Conservation (phyloP, 495 filamentous ascomycete species). For the Trichoderma orchidacearum region DNA sequence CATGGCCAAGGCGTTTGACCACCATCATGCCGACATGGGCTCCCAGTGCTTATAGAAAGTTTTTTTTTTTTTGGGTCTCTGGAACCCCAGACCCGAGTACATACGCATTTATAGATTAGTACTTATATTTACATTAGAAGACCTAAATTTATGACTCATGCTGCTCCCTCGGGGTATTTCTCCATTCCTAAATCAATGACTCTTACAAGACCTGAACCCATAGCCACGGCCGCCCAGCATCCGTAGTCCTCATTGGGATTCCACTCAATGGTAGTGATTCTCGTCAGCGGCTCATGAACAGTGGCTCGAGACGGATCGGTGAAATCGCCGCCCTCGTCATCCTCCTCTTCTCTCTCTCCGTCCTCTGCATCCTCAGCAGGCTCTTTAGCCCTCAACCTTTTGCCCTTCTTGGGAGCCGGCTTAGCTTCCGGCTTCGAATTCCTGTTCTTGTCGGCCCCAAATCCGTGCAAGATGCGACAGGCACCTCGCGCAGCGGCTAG, state of each 20-base stretch:
- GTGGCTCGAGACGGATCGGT: slow-evolving; percentile 22
- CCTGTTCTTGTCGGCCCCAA: slow-evolving; percentile 35
- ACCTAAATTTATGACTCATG: neutral
- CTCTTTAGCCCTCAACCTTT: slow-evolving; percentile 7
- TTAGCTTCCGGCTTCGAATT: slow-evolving; percentile 42
- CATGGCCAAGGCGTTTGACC: slow-evolving; percentile 39
- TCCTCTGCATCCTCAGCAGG: slow-evolving; percentile 6
- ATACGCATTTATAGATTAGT: slow-evolving; percentile 1
- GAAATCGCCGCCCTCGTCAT: slow-evolving; percentile 10
- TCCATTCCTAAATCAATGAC: slow-evolving; percentile 32
- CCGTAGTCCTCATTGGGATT: slow-evolving; percentile 33
- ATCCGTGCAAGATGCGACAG: slow-evolving; percentile 27
- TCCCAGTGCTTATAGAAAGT: slow-evolving; percentile 16
- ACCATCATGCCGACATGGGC: slow-evolving; percentile 25
- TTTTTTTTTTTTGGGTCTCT: too few relatives aligned
- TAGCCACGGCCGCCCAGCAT: slow-evolving; percentile 39
- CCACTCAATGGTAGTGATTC: slow-evolving; percentile 29
- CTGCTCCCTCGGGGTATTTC: neutral
- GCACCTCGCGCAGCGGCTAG: slow-evolving; percentile 12
- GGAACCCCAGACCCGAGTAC: too few relatives aligned
- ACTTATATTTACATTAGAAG: neutral
- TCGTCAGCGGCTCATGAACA: slow-evolving; percentile 28
- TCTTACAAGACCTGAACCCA: slow-evolving; percentile 32
- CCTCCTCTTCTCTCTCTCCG: slow-evolving; percentile 28
- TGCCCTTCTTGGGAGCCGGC: slow-evolving; percentile 36